A percentile compares a stretch with the other conserved stretches of the same genome.
These are phyloP conservation scores for Aspergillus pseudotamarii DNA, from an alignment of 2,329 filamentous ascomycete species.

Conservation along the genomic window DNA sequence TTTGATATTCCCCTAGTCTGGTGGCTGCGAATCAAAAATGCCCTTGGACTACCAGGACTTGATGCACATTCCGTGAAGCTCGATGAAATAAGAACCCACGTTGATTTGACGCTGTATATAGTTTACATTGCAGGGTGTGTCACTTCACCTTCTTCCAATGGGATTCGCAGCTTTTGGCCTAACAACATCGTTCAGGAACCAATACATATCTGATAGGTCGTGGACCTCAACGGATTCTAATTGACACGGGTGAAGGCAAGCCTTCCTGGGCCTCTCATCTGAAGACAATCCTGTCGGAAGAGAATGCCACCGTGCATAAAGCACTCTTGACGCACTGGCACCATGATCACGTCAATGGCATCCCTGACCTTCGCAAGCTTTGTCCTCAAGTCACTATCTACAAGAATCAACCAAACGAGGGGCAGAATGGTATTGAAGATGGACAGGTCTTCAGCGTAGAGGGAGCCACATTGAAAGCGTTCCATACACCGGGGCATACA, in stretches of 20 bases:
- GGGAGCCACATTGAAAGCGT: conserved; percentile 64
- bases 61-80: not conserved
- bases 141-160: not conserved
- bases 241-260: conserved; percentile 87
- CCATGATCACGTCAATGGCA: conserved; percentile 78
- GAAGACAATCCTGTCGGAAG: conserved; percentile 63
- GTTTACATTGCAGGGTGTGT: conserved; percentile 63
- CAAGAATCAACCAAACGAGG: conserved; percentile 63
- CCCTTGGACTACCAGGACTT: not conserved
- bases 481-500: conserved; percentile 75
- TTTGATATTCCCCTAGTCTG: not conserved
- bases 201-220: conserved; percentile 93
- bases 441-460: conserved; percentile 58
- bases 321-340: conserved; percentile 93
- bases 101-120: conserved; percentile 18
- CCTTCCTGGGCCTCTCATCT: conserved; percentile 72
- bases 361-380: conserved; percentile 66
- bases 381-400: conserved; percentile 67
- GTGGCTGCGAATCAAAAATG: not conserved
- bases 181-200: conserved; percentile 59
- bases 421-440: conserved; percentile 58
- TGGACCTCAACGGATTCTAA: conserved; percentile 71
- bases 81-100: not conserved
- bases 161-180: not conserved
- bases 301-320: conserved; percentile 68